Conservation (phyloP, 2,329 filamentous ascomycete species). For the Parafenestella ontariensis region DNA sequence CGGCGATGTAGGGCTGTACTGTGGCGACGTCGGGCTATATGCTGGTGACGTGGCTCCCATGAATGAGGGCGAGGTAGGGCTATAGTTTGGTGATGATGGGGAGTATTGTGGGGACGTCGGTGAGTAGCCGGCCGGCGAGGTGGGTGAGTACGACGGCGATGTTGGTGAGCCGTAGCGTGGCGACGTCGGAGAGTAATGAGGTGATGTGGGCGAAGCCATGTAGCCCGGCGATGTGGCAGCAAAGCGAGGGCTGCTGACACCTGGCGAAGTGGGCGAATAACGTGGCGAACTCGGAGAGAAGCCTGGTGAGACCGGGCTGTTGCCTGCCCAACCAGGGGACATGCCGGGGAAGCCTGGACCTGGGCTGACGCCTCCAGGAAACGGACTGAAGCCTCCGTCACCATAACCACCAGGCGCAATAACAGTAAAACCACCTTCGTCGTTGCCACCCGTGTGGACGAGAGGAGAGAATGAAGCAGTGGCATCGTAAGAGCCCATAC, state of each 20-base stretch:
- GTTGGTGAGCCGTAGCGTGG: conserved; percentile 56
- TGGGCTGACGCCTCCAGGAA: conserved; percentile 64
- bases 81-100: conserved; percentile 54
- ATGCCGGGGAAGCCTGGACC: conserved; percentile 63
- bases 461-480: conserved; percentile 72
- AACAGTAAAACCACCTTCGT: conserved; percentile 64
- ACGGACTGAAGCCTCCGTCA: conserved; percentile 70
- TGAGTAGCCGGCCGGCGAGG: conserved; percentile 60
- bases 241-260: conserved; percentile 64
- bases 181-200: conserved; percentile 67
- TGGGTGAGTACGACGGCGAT: conserved; percentile 65
- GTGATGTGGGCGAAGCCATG: conserved; percentile 61
- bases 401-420: conserved; percentile 71
- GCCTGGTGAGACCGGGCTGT: conserved; percentile 54
- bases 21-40: conserved; percentile 64
- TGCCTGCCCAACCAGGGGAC: conserved; percentile 50
- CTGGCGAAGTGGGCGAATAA: conserved; percentile 70
- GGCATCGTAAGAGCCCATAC: conserved; percentile 67
- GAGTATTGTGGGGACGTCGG: conserved; percentile 57
- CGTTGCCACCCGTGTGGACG: conserved; percentile 68
- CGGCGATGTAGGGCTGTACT: conserved; percentile 66
- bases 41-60: conserved; percentile 54
- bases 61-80: conserved; percentile 54
- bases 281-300: conserved; percentile 47
- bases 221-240: conserved; percentile 61